Evolutionary conservation across 768 basidiomycete species (phyloP).

Genomic region (Wakefieldia striispora): DNA sequence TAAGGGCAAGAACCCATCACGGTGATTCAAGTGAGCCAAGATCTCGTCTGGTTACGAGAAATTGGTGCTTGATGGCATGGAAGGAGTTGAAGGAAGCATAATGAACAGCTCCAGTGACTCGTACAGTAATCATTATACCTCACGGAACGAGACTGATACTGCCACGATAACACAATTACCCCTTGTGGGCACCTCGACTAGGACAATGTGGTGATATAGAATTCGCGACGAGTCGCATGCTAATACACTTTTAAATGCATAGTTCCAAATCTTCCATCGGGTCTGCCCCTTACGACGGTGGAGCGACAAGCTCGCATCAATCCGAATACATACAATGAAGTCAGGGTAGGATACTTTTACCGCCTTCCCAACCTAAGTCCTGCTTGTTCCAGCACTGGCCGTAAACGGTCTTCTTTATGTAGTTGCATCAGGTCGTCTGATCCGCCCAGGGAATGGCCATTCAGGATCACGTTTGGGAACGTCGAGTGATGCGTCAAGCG

Average conservation of each 20-base stretch:
- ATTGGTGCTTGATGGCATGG: background rate
- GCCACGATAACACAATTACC: slow-evolving; percentile 6
- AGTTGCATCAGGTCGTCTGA: slow-evolving; percentile 52
- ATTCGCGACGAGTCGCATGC: background rate
- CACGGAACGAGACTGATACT: background rate
- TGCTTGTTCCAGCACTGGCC: slow-evolving; percentile 44
- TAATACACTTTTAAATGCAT: background rate
- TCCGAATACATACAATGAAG: background rate
- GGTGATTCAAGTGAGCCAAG: background rate
- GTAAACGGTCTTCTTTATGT: slow-evolving; percentile 48
- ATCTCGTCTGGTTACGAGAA: slow-evolving; percentile 9
- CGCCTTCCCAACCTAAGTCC: slow-evolving; percentile 38
- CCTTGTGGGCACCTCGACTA: background rate
- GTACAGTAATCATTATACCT: slow-evolving; percentile 3
- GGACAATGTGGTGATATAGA: slow-evolving; percentile 6
- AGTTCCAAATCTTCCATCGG: no score
- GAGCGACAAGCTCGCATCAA: no score
- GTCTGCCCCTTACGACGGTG: no score
- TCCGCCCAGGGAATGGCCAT: slow-evolving; percentile 64
- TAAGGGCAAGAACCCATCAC: slow-evolving; percentile 24
- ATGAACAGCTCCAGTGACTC: background rate
- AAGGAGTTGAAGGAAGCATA: background rate
- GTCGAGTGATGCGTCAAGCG: slow-evolving; percentile 67
- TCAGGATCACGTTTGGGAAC: slow-evolving; percentile 73
- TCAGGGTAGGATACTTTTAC: background rate